Conservation (phyloP, 306 rosid genomes). For the Nissolia schottii region DNA sequence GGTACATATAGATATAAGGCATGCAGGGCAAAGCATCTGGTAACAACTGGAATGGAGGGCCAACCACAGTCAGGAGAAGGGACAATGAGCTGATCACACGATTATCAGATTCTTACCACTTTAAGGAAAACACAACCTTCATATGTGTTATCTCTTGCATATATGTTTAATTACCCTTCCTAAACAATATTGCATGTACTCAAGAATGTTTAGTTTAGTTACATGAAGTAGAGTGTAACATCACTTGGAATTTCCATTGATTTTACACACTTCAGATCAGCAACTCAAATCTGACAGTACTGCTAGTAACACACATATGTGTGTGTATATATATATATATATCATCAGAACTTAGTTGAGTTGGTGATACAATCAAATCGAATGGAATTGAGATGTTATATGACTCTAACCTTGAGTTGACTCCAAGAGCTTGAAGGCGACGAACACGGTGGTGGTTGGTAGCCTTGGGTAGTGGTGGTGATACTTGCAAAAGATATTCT, state of each 20-base stretch:
- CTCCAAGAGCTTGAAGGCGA: too few species aligned
- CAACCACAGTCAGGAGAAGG: not conserved
- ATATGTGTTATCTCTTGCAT: not conserved
- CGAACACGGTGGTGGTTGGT: too few species aligned
- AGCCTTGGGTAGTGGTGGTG: too few species aligned
- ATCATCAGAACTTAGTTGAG: not conserved
- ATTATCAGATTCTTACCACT: not conserved
- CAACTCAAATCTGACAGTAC: not conserved
- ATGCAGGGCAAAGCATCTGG: not conserved
- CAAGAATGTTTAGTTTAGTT: not conserved
- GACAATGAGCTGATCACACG: not conserved
- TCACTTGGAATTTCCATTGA: not conserved
- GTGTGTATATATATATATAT: too few species aligned
- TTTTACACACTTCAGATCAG: not conserved
- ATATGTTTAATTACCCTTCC: too few species aligned
- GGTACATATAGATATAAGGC: not conserved
- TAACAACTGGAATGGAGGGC: not conserved
- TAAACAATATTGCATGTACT: not conserved
- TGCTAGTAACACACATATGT: too few species aligned
- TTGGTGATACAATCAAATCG: too few species aligned
- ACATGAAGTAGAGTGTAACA: not conserved
- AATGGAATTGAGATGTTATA: too few species aligned
- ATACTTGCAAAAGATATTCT: too few species aligned
- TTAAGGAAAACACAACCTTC: not conserved
- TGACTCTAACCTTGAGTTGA: too few species aligned